Base-by-base conservation (phyloP, 2,329 filamentous ascomycete species). In the Hirsutella thompsonii region DNA sequence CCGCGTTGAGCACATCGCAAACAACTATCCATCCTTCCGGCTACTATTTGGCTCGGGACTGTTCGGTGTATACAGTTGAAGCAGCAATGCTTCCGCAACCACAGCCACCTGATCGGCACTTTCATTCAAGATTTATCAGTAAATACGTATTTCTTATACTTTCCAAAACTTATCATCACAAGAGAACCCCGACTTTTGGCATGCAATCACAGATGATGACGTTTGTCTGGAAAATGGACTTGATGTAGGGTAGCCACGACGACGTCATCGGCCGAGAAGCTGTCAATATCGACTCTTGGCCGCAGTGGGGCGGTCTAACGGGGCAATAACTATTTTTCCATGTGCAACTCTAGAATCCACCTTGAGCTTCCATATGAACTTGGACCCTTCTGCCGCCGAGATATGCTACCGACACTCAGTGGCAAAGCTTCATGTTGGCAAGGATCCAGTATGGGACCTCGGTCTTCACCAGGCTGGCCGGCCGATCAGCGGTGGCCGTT, bases 341-440 rank as follows among this genome's bases (percentile, higher is more conserved):
- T 4, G 9, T 4, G 10, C 32, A 8, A 4, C 6, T 8, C 13
- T n/a, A 30, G 13, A 9, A 34, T 8, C 33, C 5, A 18, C 33
- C 13, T 20, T 13, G 5, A 10, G 4, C 34, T 13, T 20, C 34
- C 5, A 13, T 11, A 16, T 20, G 4, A 19, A 20, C 16, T 16
- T 20, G n/a, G 6, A 28, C 29, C 11, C 23, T 6, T 11, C 39
- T 20, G n/a, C 26, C 10, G 33, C 10, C 21, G 2, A 21, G 26
- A 20, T n/a, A 19, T 10, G 11, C 16, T 10, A 16, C 10, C 13
- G 21, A 5, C 16, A 11, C 19, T 16, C 9, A 38, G 9, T 19
- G 20, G 23, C 16, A 36, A 34, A 20, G 18, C 40, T 43, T 40
- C 42, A 49, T 49, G 47, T 44, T 47, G 29, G 29, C 23, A 39